Evolutionary conservation across 208 protist species (phyloP).

Genomic region (Crithidia brevicula): DNA sequence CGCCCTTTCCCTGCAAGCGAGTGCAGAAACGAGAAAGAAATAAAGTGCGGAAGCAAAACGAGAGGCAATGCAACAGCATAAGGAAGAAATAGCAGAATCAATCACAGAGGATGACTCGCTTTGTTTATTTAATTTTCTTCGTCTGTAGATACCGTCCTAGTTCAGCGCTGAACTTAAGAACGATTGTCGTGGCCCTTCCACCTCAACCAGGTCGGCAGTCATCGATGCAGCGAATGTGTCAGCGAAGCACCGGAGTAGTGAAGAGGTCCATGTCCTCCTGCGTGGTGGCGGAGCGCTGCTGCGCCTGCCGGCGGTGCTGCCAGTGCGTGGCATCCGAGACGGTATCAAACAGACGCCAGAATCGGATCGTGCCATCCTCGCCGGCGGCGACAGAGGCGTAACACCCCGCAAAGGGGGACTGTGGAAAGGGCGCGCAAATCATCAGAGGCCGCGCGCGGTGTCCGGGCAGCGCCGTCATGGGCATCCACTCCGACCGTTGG

Average conservation of each 20-base stretch:
- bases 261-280: constrained; percentile 44
- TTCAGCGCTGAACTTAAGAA: no score
- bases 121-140: no score
- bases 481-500: constrained; percentile 29
- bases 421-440: constrained; percentile 55
- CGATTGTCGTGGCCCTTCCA: no score
- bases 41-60: background rate
- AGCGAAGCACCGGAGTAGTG: constrained; percentile 42
- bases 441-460: constrained; percentile 77
- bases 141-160: no score
- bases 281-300: constrained; percentile 39
- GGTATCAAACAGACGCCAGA: constrained; percentile 76
- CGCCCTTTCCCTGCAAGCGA: no score
- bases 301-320: constrained; percentile 42
- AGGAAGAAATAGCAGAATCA: no score
- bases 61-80: no score
- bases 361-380: constrained; percentile 73
- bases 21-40: no score
- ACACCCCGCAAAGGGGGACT: constrained; percentile 45
- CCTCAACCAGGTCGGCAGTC: background rate
- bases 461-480: constrained; percentile 57
- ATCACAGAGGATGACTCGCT: no score
- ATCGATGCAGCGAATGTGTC: background rate
- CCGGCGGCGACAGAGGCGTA: constrained; percentile 72
- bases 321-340: constrained; percentile 35